Evolutionary conservation across 352 stramenopile species (phyloP).

Genomic region (Globisporangium iwayamae): DNA sequence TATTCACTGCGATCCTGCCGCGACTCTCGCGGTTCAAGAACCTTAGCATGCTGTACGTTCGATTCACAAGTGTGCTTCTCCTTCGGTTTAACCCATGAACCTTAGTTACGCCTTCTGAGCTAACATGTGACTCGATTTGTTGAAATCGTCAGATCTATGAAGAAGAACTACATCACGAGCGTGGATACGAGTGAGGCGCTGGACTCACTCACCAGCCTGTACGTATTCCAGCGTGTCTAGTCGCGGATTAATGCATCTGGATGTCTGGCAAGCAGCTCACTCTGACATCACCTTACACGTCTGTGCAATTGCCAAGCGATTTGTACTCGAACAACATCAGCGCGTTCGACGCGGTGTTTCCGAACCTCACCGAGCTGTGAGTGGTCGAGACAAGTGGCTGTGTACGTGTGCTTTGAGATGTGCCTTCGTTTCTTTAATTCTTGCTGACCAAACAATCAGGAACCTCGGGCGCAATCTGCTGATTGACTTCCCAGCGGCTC

Average conservation of each 20-base stretch:
- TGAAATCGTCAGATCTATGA: neutral
- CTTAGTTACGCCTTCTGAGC: neutral
- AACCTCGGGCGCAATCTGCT: neutral
- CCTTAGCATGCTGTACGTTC: neutral
- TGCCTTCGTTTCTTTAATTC: neutral
- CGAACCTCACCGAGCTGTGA: neutral
- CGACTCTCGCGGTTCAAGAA: neutral
- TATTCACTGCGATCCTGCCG: neutral
- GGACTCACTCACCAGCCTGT: neutral
- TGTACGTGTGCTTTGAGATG: neutral
- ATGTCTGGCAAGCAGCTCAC: neutral
- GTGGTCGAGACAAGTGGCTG: neutral
- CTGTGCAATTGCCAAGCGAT: neutral
- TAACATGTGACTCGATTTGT: neutral
- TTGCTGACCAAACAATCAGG: neutral
- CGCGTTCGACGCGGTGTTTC: constrained; percentile 7
- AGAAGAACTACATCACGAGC: neutral
- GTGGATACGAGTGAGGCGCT: neutral
- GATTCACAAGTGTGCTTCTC: neutral
- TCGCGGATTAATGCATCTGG: neutral
- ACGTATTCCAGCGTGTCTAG: neutral
- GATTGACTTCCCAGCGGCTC: neutral
- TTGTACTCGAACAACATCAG: constrained; percentile 12
- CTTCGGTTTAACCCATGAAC: neutral
- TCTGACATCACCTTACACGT: neutral